These are phyloP conservation scores for Fusarium burgessii DNA, from an alignment of 2,329 filamentous ascomycete species.

Conservation along the genomic window DNA sequence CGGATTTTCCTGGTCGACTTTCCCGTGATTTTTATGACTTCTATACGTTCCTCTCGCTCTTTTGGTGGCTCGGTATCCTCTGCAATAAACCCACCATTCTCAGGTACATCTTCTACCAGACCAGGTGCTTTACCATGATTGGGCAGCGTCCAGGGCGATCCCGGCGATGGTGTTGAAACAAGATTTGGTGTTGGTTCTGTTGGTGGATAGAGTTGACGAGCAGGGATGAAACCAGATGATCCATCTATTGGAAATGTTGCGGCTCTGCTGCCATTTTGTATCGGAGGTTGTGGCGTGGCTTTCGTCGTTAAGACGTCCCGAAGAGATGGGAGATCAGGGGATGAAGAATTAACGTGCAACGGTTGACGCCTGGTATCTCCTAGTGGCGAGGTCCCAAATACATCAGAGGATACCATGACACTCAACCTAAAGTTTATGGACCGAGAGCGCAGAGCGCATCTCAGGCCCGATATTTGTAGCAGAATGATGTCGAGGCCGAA, in stretches of 20 bases:
- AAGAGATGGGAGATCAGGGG: conserved; percentile 67
- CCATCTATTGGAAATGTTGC: conserved; percentile 54
- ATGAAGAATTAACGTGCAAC: conserved; percentile 58
- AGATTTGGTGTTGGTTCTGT: conserved; percentile 44
- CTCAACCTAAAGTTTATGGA: conserved; percentile 36
- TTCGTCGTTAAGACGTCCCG: conserved; percentile 60
- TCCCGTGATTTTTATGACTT: conserved; percentile 41
- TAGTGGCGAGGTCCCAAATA: conserved; percentile 49
- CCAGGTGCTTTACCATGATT: not conserved
- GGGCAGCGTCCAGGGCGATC: not conserved
- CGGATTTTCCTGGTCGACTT: conserved; percentile 33
- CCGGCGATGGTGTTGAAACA: not conserved
- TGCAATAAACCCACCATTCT: conserved; percentile 4
- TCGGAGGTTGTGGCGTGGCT: conserved; percentile 46
- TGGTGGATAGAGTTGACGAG: conserved; percentile 53
- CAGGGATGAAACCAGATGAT: conserved; percentile 56
- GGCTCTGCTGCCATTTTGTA: conserved; percentile 54
- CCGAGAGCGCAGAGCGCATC: conserved; percentile 63
- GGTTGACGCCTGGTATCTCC: conserved; percentile 50
- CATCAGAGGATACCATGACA: conserved; percentile 52
- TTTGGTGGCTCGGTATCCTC: not conserved
- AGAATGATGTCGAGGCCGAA: conserved; percentile 43
- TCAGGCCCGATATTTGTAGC: conserved; percentile 48
- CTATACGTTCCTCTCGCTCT: conserved; percentile 28
- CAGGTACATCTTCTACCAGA: not conserved